Evolutionary conservation across 768 basidiomycete species (phyloP), one percentile per base, ranked within the genome.

Genomic region (Dentipellis sp.): DNA sequence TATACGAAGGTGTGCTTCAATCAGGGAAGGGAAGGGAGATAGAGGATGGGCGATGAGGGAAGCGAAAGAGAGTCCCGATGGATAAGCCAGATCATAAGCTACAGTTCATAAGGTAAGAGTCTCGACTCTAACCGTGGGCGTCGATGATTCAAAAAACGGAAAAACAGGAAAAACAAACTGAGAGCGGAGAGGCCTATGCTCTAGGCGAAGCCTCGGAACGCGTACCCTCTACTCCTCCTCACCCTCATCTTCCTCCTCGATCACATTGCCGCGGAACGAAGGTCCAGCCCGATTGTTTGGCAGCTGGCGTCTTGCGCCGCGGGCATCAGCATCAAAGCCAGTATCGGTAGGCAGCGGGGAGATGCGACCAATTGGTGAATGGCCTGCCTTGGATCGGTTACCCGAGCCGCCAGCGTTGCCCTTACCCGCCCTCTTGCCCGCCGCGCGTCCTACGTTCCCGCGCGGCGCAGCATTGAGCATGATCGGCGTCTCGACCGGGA

Each of bases 241-340:
- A 19, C 76, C 90, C 67, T 91, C 90, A 61, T 92, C 90, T 65
- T 91, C 90, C 66, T 91, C 90, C 67, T 90, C 86, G 55, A 90
- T 91, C 4, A 86, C 70, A 59, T 84, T 80, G 49, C 74, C 70
- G 62, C 65, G 72, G 62, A 88, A 88, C 9, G 88, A 83, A 51
- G 80, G 82, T 1, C 87, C 88, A 11, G 54, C 46, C n/a, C 80
- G 72, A 22, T 70, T 75, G 50, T 74, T 67, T 22, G 90, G 88
- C 11, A 92, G 72, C 65, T 88, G 86, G 58, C 89, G 74, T 61
- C 89, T 74, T 34, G 81, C 79, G 0, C 77, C 72, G 56, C 84
- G 73, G 7, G 75, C 63, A 54, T 66, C 65, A 4, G 73, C 59
- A 11, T 84, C 79, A 54, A 77, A 77, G 10, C 63, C 53, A 21